Base-by-base conservation (phyloP, 2,329 filamentous ascomycete species). In the Aspergillus quadrilineatus region DNA sequence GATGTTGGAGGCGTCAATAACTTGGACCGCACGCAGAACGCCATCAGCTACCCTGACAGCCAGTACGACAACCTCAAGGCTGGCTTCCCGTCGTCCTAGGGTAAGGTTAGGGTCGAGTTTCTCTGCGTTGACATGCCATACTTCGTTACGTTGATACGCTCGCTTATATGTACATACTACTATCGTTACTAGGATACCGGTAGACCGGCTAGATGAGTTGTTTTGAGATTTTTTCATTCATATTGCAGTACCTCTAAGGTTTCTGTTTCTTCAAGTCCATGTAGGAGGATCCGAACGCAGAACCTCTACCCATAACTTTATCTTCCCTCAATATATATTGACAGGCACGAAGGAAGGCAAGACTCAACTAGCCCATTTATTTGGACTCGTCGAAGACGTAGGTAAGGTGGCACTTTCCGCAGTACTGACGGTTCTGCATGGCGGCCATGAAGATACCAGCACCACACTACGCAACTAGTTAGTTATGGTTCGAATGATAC, bases 381-480 rank as follows among this genome's bases (percentile, higher is more conserved):
- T 83, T 84, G 71, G 81, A 79, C 76, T 87, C 84, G 75, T 87
- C 85, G 75, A 87, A 87, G 74, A 87, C 84, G 76, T 87, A 88
- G 77, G 85, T 88, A 67, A 87, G 79, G 77, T 87, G 85, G 80
- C 85, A 88, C 72, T 82, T 82, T 67, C 85, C 85, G 75, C 92
- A 96, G 89, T 97, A 96, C 83, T 99, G 95, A 79, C 94, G 91
- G 84, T 99, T 96, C 82, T 96, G 89, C 92, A 97, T 97, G 78
- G 94, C 91, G 78, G 94, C 94, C 94, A 99, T 99, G 89, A 99
- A 99, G 84, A 99, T 89, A 92, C 94, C 94, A 74, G 95, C 94
- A 86, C 94, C 94, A 81, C 94, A 99, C 92, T 96, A 64, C 48
- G 12, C 22, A 41, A 12, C 17, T 9, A 26, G 29, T 4, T 37